Percentiles rank a stretch among this genome's conserved stretches.
Conservation (phyloP, 2,329 filamentous ascomycete genomes). For the Fusarium transvaalense region DNA sequence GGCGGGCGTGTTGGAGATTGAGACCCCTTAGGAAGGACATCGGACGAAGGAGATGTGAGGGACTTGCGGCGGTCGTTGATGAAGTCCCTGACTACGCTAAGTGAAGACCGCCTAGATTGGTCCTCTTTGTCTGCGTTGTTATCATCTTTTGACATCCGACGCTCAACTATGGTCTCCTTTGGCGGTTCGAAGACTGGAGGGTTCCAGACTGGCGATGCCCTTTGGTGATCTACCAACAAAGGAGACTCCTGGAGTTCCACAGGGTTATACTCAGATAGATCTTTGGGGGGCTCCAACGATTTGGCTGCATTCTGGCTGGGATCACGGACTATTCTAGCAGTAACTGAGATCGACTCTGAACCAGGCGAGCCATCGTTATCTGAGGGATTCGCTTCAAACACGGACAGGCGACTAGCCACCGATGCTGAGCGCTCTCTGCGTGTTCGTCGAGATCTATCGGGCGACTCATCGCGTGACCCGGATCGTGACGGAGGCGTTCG, state of each 20-base stretch:
- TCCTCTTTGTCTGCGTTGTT: conserved; percentile 54
- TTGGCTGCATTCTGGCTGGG: conserved; percentile 59
- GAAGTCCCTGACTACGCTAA: conserved; percentile 71
- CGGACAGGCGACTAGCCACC: conserved; percentile 66
- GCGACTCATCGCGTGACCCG: conserved; percentile 58
- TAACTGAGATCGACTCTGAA: conserved; percentile 87
- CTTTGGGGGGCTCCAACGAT: conserved; percentile 57
- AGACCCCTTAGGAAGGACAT: conserved; percentile 53
- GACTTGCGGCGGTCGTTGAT: conserved; percentile 71
- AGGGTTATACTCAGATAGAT: conserved; percentile 60
- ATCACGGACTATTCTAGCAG: conserved; percentile 83
- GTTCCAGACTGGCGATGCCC: conserved; percentile 47
- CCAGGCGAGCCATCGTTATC: conserved; percentile 47
- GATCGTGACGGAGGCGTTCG: conserved; percentile 56
- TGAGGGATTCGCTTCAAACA: conserved; percentile 61
- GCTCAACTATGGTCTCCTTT: conserved; percentile 63
- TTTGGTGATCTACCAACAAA: conserved; percentile 68
- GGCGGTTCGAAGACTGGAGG: conserved; percentile 47
- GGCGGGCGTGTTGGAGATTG: conserved; percentile 63
- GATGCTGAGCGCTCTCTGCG: conserved; percentile 65
- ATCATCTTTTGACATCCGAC: conserved; percentile 59
- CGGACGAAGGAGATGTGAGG: conserved; percentile 61
- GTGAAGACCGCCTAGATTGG: conserved; percentile 66
- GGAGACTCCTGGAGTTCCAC: conserved; percentile 71
- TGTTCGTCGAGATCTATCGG: conserved; percentile 55